These are phyloP conservation scores for Talaromyces ruber DNA, from an alignment of 495 filamentous ascomycete genomes.

Conservation along the genomic window DNA sequence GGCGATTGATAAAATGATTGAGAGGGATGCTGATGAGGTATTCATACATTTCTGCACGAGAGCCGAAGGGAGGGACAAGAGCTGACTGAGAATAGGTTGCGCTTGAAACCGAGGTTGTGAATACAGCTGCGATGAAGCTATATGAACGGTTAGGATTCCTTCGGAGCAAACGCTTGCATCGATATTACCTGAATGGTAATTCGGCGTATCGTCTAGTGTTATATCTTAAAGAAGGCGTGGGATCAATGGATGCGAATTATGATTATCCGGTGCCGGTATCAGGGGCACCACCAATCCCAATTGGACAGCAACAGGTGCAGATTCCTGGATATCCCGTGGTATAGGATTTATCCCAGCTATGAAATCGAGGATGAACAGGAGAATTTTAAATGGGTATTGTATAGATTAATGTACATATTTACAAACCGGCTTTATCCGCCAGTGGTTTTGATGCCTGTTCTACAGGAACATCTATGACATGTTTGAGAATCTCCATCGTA, in stretches of 20 bases:
- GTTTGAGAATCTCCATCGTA: conserved; percentile 1
- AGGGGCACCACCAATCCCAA: not conserved
- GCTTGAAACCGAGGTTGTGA: conserved; percentile 94
- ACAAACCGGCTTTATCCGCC: not conserved
- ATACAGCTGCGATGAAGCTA: conserved; percentile 81
- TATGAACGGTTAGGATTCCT: conserved; percentile 94
- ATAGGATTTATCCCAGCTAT: not conserved
- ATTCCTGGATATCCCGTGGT: not conserved
- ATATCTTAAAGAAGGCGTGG: conserved; percentile 60
- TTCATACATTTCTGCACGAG: not conserved
- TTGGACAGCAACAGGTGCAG: not conserved
- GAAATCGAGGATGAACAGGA: not conserved
- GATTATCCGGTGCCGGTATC: not conserved
- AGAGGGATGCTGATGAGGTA: conserved; percentile 78
- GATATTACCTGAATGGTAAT: conserved; percentile 96
- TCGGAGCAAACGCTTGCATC: conserved; percentile 83
- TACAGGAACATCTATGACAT: conserved; percentile 1
- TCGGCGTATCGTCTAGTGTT: conserved; percentile 85
- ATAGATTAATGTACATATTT: conserved; percentile 1
- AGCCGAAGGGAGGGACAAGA: not conserved
- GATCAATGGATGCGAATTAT: conserved; percentile 16
- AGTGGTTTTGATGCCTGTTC: not conserved
- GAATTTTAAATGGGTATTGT: not conserved
- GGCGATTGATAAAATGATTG: conserved; percentile 89
- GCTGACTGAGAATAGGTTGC: conserved; percentile 51